Base-by-base conservation (phyloP, 768 basidiomycete genomes). In the Strobilomyces dryophilus region DNA sequence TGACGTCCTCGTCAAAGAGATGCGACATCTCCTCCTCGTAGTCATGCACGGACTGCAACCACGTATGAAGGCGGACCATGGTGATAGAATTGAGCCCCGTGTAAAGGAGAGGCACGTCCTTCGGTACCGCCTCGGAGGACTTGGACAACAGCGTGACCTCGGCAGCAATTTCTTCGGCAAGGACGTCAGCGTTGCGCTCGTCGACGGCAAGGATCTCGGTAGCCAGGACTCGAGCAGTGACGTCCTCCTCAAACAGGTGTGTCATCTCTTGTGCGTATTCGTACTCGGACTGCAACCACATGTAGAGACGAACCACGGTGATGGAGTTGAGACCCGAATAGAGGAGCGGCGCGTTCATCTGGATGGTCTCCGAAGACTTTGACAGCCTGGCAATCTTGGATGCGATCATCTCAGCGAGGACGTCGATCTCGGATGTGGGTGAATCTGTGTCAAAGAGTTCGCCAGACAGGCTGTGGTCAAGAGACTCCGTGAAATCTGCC, bases 221-320 rank as follows among this genome's bases (percentile, higher is more conserved):
- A n/a, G 70, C 70, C 4, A 71, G 61, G 26, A 54, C 57, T 17
- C 60, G 45, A 40, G 68, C 57, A 7, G 70, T 66, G 39, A 67
- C 47, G 21, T 70, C 67, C 36, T 67, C 67, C 24, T 70, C 65
- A 34, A 71, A 65, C 8, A 72, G 53, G 41, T 64, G 61, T 35
- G 58, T 40, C 61, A 68, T 60, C 47, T 66, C 64, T 21, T 64
- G 68, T 12, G 53, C 59, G 42, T 66, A 70, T 47, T 71, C 67
- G 47, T 63, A 53, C 26, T 64, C 66, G 24, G 64, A 69, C 54
- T 68, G 70, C 52, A 72, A 54, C 71, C 70, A 72, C 60, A 65
- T 60, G 56, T 65, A 59, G 26, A 73, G 58, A 31, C 62, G 59
- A 18, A 66, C 61, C 8, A 68, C 57, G 7, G 65, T 69, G 54